Evolutionary conservation across 495 filamentous ascomycete species (phyloP), one percentile per base, ranked within the genome.

Genomic region (Friedmanniomyces simplex): DNA sequence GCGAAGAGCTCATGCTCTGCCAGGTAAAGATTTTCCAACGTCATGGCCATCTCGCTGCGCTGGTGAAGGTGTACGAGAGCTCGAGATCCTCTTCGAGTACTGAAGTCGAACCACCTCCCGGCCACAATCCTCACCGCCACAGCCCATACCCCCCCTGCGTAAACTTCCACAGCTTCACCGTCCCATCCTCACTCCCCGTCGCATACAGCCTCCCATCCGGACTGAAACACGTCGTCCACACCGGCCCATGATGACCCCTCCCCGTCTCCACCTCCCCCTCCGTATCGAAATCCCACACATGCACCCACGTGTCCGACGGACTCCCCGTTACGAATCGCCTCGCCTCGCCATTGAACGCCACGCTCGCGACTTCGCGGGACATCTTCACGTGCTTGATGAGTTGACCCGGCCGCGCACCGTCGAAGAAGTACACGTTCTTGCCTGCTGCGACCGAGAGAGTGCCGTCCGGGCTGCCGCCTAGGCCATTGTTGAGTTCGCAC

Each of bases 221-320:
- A 11, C 88, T 91, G 73, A 97, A 97, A 53, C 82, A 83, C 52
- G 94, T 80, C 20, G 87, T 93, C 94, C 93, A 97, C 55, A 97
- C 91, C 11, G 91, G 91, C 13, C 94, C 93, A 67, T 98, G 93
- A 67, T 97, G 94, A 21, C 93, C 94, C 71, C 96, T 97, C 76
- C 94, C 89, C 20, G 93, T 83, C 64, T 98, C 91, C 36, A 66
- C 69, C 68, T 96, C 91, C 58, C 81, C 78, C 61, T 84, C 83
- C 14, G 79, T 80, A 56, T 95, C 87, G 69, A 90, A 85, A 71
- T 89, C 82, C 71, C 93, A 96, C 6, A 96, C 87, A 41, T 88
- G 79, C 1, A 90, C 91, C 93, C 93, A 98, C 2, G 94, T 97
- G 67, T 95, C 91, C 30, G 83, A 82, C 49, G 80, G 82, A 66